Conservation (phyloP, 2,329 filamentous ascomycete species). For the Fusarium decemcellulare region DNA sequence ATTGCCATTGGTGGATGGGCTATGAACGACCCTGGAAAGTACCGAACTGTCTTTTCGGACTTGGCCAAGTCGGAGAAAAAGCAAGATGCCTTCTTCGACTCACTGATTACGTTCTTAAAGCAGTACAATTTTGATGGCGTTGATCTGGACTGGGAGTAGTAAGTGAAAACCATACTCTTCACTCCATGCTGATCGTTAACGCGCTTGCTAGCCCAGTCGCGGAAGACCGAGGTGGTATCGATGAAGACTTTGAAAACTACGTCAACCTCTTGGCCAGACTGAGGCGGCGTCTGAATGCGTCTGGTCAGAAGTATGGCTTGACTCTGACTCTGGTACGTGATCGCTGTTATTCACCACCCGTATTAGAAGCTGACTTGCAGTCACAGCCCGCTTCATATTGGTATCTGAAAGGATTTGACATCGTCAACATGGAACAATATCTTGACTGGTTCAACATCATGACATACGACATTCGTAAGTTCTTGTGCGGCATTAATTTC, state of each 20-base stretch:
- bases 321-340: conserved; percentile 5
- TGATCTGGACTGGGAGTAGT: conserved; percentile 15
- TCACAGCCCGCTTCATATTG: conserved; percentile 41
- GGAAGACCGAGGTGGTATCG: conserved; percentile 53
- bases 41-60: conserved; percentile 41
- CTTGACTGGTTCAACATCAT: conserved; percentile 49
- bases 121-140: conserved; percentile 39
- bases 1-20: conserved; percentile 58
- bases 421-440: conserved; percentile 8
- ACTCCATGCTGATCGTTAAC: too few species aligned
- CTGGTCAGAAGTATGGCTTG: conserved; percentile 22
- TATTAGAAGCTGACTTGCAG: too few species aligned
- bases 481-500: too few species aligned
- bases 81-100: conserved; percentile 10
- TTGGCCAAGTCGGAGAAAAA: conserved; percentile 2
- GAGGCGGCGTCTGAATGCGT: conserved; percentile 22
- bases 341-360: too few species aligned
- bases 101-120: conserved; percentile 28
- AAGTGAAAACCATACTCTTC: too few species aligned
- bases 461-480: conserved; percentile 29
- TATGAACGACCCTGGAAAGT: conserved; percentile 54
- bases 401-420: conserved; percentile 42
- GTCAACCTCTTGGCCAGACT: conserved; percentile 39
- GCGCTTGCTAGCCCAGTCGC: conserved; percentile 32
- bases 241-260: conserved; percentile 53